phyloP scores from a whole-genome alignment of 2,329 filamentous ascomycete genomes.

The Diaporthe batatas region DNA sequence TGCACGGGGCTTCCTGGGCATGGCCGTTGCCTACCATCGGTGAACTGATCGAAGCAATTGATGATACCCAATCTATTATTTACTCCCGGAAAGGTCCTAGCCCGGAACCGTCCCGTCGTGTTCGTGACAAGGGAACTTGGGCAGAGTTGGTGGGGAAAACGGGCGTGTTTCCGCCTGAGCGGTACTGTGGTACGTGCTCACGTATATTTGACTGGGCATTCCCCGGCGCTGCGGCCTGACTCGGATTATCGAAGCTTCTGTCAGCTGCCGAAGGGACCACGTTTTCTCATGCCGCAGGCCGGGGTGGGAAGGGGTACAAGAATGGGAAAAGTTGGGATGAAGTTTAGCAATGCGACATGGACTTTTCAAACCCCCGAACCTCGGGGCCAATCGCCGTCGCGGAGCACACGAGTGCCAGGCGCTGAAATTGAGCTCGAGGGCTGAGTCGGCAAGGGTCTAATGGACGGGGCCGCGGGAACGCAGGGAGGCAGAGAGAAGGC shows the following conservation, averaged over 20 bases:
- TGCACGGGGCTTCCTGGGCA: background rate
- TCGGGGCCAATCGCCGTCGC: conserved; percentile 17
- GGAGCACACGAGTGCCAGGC: background rate
- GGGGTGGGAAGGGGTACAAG: background rate
- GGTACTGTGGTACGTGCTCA: conserved; percentile 3
- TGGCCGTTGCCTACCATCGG: conserved; percentile 7
- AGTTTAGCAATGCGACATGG: conserved; percentile 32
- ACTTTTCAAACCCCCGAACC: background rate
- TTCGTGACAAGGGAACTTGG: conserved; percentile 14
- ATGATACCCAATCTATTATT: conserved; percentile 41
- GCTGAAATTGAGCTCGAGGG: conserved; percentile 28
- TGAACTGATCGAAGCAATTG: conserved; percentile 17
- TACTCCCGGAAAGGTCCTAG: conserved; percentile 45
- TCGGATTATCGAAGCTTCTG: conserved; percentile 23
- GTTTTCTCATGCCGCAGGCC: conserved; percentile 24
- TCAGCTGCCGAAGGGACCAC: conserved; percentile 23
- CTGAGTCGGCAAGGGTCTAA: conserved; percentile 24
- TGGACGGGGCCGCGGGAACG: conserved; percentile 3
- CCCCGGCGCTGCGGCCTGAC: conserved; percentile 21
- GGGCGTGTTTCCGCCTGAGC: conserved; percentile 24
- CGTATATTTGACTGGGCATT: conserved; percentile 11
- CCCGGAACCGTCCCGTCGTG: conserved; percentile 6
- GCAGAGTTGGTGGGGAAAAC: background rate
- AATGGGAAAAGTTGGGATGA: conserved; percentile 26
- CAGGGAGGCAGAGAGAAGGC: conserved; percentile 13